Percentiles rank a stretch among this genome's conserved stretches.
Evolutionary conservation across 177 flowering plant genomes (phyloP).

Genomic region (Telopea speciosissima): DNA sequence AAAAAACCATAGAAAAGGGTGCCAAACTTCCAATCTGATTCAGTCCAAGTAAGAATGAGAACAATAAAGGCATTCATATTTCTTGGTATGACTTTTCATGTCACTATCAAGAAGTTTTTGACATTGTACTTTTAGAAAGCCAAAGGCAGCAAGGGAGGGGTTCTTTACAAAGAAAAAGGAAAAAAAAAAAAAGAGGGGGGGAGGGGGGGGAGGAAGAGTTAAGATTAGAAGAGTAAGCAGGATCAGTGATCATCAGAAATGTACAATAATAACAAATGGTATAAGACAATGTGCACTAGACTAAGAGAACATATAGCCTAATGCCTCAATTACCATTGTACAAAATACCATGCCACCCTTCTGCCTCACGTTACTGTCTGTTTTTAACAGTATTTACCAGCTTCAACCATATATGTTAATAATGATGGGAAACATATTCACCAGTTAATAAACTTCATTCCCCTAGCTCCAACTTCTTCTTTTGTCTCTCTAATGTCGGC

Average conservation of each 20-base stretch:
- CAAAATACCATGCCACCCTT: not conserved
- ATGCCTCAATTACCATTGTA: not conserved
- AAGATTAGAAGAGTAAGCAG: not conserved
- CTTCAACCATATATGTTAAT: not conserved
- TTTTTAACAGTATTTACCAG: not conserved
- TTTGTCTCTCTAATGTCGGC: slow-evolving; percentile 63
- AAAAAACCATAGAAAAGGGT: not conserved
- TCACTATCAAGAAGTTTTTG: not conserved
- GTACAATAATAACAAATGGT: not conserved
- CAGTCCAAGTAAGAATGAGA: too few species aligned
- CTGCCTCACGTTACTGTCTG: not conserved
- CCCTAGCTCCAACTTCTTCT: slow-evolving; percentile 81
- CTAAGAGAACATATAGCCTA: not conserved
- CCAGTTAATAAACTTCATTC: slow-evolving; percentile 78
- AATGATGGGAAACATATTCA: slow-evolving; percentile 15
- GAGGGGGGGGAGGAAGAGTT: not conserved
- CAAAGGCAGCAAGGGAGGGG: not conserved
- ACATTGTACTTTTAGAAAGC: not conserved
- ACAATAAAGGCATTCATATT: too few species aligned
- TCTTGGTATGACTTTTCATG: too few species aligned
- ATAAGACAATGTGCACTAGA: not conserved
- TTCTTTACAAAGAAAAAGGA: too few species aligned
- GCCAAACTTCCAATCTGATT: not conserved
- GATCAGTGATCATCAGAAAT: not conserved
- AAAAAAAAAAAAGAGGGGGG: too few species aligned